Conservation (phyloP, 495 filamentous ascomycete genomes). For the Podospora comata region DNA sequence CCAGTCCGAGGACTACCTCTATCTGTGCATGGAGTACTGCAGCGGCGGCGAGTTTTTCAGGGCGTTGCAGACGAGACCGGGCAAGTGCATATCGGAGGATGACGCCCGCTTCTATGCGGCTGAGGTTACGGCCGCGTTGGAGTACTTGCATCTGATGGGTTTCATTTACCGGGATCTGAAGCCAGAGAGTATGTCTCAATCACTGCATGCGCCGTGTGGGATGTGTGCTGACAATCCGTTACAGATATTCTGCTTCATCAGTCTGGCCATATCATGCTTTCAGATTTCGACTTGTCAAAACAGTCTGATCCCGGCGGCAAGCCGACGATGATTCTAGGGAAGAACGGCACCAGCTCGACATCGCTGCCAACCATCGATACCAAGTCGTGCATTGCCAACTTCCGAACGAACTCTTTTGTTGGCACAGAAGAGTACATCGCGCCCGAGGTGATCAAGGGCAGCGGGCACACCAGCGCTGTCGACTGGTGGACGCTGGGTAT, state of each 20-base stretch:
- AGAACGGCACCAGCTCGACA: conserved; percentile 72
- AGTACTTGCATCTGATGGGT: conserved; percentile 98
- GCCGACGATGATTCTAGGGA: conserved; percentile 93
- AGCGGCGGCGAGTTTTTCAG: conserved; percentile 98
- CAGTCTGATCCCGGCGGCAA: conserved; percentile 95
- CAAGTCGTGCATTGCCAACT: conserved; percentile 96
- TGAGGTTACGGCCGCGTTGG: conserved; percentile 94
- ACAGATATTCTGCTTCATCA: conserved; percentile 95
- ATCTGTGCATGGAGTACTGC: conserved; percentile 99
- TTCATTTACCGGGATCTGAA: conserved; percentile 99
- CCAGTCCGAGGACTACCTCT: conserved; percentile 97
- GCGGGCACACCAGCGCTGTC: conserved; percentile 95
- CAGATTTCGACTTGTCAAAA: conserved; percentile 97
- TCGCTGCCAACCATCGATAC: conserved; percentile 94
- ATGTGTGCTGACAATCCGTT: background rate
- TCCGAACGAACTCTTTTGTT: conserved; percentile 97
- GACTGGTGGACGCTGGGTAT: conserved; percentile 99
- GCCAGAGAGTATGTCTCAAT: conserved; percentile 75
- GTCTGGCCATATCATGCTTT: conserved; percentile 98
- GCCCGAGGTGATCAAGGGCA: conserved; percentile 97
- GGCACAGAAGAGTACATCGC: conserved; percentile 99
- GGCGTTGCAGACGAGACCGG: conserved; percentile 91
- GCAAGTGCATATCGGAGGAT: conserved; percentile 95
- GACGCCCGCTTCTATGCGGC: conserved; percentile 97
- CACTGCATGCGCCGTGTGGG: background rate